Base-by-base conservation (phyloP, 768 basidiomycete genomes). In the Rhodotorula kratochvilovae region DNA sequence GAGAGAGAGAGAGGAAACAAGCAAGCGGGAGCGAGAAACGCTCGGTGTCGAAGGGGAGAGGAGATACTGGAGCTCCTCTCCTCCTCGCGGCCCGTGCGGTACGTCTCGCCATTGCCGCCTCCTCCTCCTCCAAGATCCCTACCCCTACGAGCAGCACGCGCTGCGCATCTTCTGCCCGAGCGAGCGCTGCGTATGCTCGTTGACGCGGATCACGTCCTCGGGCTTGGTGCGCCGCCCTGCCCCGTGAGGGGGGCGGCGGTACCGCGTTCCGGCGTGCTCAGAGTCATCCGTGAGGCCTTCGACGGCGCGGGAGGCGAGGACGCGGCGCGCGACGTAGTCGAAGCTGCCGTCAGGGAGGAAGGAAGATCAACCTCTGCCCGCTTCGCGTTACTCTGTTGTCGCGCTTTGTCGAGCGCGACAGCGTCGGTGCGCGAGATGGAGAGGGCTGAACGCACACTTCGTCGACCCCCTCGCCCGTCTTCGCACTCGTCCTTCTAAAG, bases 401-500 rank as follows among this genome's bases (percentile, higher is more conserved):
- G 6, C 56, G 56, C 10, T 3, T 17, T 53, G 25, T 53, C 29
- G 36, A 13, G 23, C 1, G 39, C 33, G 33, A 3, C 10, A 39
- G 1, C 16, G 8, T 0, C 3, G 50, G 10, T 17, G 43, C 25
- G 33, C 39, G 19, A n/a, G 39, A 31, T 21, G 31, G 33, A 27
- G 27, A 39, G 29, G 16, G 3, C 7, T 1, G 42, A 21, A 65
- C 63, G 51, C 35, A 70, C 70, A 71, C 65, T 33, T 71, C 54
- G 31, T 66, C 45, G 4, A 71, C 61, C 2, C 70, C 70, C 27
- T 61, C 53, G 15, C 70, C 70, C 19, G 64, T 71, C 48, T 64
- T 62, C 4, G 70, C 70, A 15, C 64, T 66, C 48, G 65, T 67
- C 31, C 65, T 25, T 57, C 48, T 33, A n/a, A 71, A 71, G 27